Evolutionary conservation across 441 rosid genomes (phyloP).

Genomic region (Adansonia rubrostipa): DNA sequence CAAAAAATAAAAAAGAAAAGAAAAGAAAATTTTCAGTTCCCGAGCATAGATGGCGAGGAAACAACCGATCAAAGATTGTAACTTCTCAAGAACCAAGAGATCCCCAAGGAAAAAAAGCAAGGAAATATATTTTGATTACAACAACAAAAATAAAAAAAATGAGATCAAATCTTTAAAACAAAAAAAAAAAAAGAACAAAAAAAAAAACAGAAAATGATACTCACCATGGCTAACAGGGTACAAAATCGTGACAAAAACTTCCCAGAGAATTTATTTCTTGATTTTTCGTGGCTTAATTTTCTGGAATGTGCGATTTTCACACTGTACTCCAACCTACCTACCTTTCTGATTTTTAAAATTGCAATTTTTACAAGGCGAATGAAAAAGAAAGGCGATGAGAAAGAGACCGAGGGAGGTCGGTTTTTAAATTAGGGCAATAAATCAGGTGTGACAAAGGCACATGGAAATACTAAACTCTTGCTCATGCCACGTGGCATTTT

Average conservation of each 20-base stretch:
- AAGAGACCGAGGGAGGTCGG: neutral
- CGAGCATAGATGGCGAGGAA: neutral
- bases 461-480: neutral
- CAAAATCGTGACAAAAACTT: neutral
- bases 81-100: neutral
- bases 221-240: constrained; percentile 20
- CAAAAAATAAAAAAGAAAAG: neutral
- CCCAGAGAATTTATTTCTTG: neutral
- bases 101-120: neutral
- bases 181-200: too few species aligned
- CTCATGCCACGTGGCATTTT: neutral
- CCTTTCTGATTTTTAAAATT: neutral
- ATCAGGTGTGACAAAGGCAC: constrained; percentile 8
- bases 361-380: neutral
- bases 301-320: constrained; percentile 3
- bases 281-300: neutral
- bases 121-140: neutral
- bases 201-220: neutral
- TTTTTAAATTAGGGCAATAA: constrained; percentile 4
- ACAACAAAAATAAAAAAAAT: neutral
- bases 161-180: neutral
- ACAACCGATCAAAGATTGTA: neutral
- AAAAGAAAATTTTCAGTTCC: neutral
- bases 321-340: neutral
- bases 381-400: neutral